Evolutionary conservation across 768 basidiomycete species (phyloP).

Genomic region (Scleroderma citrinum): DNA sequence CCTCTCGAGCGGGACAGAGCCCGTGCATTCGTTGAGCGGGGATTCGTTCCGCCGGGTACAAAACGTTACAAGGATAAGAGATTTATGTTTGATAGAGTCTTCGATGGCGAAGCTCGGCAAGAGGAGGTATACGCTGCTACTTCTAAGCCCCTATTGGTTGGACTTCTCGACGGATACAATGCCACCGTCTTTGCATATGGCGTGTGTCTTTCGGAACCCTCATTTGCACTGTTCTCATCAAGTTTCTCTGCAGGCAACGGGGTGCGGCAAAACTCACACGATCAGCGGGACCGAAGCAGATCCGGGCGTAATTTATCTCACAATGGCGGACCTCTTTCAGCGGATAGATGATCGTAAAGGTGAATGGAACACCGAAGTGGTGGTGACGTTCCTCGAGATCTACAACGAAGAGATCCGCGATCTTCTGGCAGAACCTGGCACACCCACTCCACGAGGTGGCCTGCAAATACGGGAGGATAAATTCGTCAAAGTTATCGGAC

Average conservation of each 20-base stretch:
- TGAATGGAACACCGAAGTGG: constrained; percentile 81
- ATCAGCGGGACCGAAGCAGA: constrained; percentile 88
- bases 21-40: constrained; percentile 75
- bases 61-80: constrained; percentile 95
- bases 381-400: constrained; percentile 95
- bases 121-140: constrained; percentile 85
- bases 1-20: constrained; percentile 85
- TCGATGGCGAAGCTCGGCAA: constrained; percentile 75
- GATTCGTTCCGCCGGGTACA: constrained; percentile 79
- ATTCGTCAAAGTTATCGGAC: constrained; percentile 81
- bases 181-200: constrained; percentile 99
- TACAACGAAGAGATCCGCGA: constrained; percentile 99
- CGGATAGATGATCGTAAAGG: constrained; percentile 84
- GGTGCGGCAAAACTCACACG: constrained; percentile 99
- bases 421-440: constrained; percentile 74
- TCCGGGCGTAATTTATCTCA: constrained; percentile 92
- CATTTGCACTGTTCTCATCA: constrained; percentile 2
- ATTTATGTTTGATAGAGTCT: constrained; percentile 96
- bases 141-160: constrained; percentile 75
- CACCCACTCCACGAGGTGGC: constrained; percentile 65
- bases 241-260: constrained; percentile 72
- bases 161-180: constrained; percentile 91
- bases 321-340: constrained; percentile 95
- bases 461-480: constrained; percentile 94
- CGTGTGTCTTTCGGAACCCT: constrained; percentile 43